Evolutionary conservation across 768 basidiomycete genomes (phyloP).

Genomic region (Serendipita sp.): DNA sequence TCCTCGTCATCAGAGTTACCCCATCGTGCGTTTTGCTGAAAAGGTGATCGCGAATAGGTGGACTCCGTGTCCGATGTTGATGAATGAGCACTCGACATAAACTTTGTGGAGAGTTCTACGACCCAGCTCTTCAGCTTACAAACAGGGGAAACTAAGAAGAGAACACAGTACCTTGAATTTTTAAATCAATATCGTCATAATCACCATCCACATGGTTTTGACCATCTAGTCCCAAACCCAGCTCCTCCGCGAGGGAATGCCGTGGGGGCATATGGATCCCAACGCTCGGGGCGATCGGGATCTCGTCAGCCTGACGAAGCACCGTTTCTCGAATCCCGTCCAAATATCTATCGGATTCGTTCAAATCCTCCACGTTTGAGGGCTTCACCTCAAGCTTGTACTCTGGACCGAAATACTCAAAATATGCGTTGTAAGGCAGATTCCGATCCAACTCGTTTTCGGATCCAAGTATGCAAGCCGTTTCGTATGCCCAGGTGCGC

Average conservation of each 20-base stretch:
- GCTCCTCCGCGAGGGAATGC: slow-evolving; percentile 20
- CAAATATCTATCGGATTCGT: slow-evolving; percentile 62
- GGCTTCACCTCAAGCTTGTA: slow-evolving; percentile 82
- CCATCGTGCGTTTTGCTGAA: background rate
- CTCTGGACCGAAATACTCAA: slow-evolving; percentile 95
- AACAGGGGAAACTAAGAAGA: background rate
- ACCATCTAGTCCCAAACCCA: background rate
- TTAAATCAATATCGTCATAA: slow-evolving; percentile 1
- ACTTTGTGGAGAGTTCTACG: no score
- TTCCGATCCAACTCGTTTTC: slow-evolving; percentile 64
- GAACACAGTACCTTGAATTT: background rate
- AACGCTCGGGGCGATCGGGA: slow-evolving; percentile 69
- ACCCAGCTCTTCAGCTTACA: background rate
- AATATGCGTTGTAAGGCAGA: slow-evolving; percentile 75
- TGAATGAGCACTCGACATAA: background rate
- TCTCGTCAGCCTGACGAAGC: slow-evolving; percentile 38
- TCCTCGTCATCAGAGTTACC: background rate
- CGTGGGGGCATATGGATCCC: slow-evolving; percentile 71
- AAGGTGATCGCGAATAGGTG: background rate
- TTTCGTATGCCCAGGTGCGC: slow-evolving; percentile 91
- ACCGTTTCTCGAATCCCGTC: slow-evolving; percentile 51
- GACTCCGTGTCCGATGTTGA: background rate
- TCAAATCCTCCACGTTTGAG: slow-evolving; percentile 93
- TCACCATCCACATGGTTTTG: background rate
- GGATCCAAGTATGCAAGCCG: slow-evolving; percentile 82